Evolutionary conservation across 208 protist genomes (phyloP).

Genomic region (Pavlovales sp.): DNA sequence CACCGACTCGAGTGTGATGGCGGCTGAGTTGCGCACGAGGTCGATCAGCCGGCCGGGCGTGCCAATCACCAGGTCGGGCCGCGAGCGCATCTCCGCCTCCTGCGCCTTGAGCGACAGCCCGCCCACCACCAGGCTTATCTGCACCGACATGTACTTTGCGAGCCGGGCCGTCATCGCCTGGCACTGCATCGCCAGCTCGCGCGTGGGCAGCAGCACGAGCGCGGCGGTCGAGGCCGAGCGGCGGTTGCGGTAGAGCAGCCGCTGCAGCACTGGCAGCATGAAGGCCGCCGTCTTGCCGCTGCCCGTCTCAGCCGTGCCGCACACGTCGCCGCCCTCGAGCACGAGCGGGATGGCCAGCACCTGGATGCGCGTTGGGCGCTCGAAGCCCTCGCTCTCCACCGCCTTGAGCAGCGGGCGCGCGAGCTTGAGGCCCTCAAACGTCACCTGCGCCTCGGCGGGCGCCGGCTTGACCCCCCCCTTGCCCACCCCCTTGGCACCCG

Average conservation of each 20-base stretch:
- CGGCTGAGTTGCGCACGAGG: conserved; percentile 68
- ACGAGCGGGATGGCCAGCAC: conserved; percentile 59
- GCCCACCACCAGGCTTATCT: conserved; percentile 54
- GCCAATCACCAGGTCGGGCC: conserved; percentile 49
- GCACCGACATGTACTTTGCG: conserved; percentile 61
- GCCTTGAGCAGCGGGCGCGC: conserved; percentile 58
- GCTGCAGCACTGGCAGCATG: conserved; percentile 69
- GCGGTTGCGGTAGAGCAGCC: conserved; percentile 57
- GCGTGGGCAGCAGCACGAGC: conserved; percentile 60
- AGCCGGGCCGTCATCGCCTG: conserved; percentile 60
- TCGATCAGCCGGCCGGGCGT: conserved; percentile 70
- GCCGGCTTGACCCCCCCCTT: not conserved
- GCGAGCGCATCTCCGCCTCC: conserved; percentile 57
- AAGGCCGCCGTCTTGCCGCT: conserved; percentile 68
- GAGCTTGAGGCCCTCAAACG: conserved; percentile 59
- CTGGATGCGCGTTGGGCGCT: conserved; percentile 67
- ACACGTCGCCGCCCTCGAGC: conserved; percentile 67
- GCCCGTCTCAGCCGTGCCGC: conserved; percentile 65
- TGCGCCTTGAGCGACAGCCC: conserved; percentile 59
- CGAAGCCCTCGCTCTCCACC: conserved; percentile 56
- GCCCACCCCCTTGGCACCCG: not conserved
- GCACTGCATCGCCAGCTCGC: conserved; percentile 64
- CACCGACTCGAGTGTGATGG: conserved; percentile 64
- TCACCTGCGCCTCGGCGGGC: not conserved
- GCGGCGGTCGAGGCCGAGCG: conserved; percentile 46